Evolutionary conservation across 164 flowering plant species (phyloP).

Genomic region (Vitis cinerea): DNA sequence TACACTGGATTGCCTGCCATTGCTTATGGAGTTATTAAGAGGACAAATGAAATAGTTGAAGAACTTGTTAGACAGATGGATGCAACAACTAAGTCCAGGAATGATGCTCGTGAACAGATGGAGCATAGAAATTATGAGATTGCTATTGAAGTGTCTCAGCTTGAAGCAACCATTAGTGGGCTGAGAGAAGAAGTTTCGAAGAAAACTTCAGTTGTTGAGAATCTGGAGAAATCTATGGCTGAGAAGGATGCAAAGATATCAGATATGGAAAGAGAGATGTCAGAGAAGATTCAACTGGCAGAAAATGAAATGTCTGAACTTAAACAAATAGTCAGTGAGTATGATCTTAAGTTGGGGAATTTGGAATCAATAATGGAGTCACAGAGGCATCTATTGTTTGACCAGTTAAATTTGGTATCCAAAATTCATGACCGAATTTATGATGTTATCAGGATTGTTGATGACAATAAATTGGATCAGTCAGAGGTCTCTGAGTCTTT

Average conservation of each 20-base stretch:
- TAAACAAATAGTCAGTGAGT: constrained; percentile 45
- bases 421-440: constrained; percentile 64
- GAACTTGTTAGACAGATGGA: constrained; percentile 80
- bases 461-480: constrained; percentile 49
- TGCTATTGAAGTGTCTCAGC: constrained; percentile 95
- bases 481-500: constrained; percentile 70
- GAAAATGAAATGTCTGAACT: constrained; percentile 48
- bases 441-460: constrained; percentile 58
- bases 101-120: constrained; percentile 76
- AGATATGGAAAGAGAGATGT: constrained; percentile 49
- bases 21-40: constrained; percentile 88
- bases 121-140: constrained; percentile 93
- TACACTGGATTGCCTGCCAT: constrained; percentile 77
- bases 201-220: constrained; percentile 45
- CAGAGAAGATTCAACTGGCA: constrained; percentile 35
- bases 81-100: constrained; percentile 52
- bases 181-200: constrained; percentile 64
- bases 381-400: constrained; percentile 62
- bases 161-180: constrained; percentile 75
- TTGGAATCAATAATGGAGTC: constrained; percentile 59
- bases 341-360: constrained; percentile 44
- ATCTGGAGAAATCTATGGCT: constrained; percentile 40
- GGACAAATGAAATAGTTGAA: constrained; percentile 88
- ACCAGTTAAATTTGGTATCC: constrained; percentile 66
- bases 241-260: constrained; percentile 54